These are phyloP conservation scores for Tillandsia fasciculata DNA, from an alignment of 176 grass and related monocot genomes.

Conservation along the genomic window DNA sequence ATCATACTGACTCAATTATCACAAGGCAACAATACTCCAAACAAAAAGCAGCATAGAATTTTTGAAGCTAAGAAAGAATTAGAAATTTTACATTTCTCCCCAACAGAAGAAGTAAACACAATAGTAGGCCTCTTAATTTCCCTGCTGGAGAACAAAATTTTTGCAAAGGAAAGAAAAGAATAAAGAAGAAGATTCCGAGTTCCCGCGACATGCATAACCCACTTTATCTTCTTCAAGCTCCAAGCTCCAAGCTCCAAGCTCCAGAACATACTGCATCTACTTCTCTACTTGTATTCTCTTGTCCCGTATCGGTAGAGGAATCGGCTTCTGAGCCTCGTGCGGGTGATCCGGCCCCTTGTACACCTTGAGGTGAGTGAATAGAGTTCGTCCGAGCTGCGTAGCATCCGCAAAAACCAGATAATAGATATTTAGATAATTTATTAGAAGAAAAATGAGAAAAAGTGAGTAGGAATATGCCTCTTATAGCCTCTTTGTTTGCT, in stretches of 20 bases:
- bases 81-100: background rate
- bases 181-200: background rate
- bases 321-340: conserved; percentile 67
- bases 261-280: background rate
- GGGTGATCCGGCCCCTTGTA: conserved; percentile 91
- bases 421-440: background rate
- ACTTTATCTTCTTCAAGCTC: background rate
- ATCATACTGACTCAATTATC: too few species aligned
- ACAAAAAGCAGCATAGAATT: too few species aligned
- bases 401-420: background rate
- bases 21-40: too few species aligned
- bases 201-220: background rate
- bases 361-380: conserved; percentile 98
- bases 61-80: background rate
- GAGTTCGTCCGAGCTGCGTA: conserved; percentile 71
- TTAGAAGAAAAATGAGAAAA: background rate
- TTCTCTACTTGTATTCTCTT: conserved; percentile 62
- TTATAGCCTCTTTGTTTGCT: too few species aligned
- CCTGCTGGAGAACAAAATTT: background rate
- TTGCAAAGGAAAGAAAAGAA: background rate
- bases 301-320: conserved; percentile 77
- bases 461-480: background rate
- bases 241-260: too few species aligned
- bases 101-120: background rate
- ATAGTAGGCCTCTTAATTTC: background rate